Evolutionary conservation across 2,329 filamentous ascomycete species (phyloP).

Genomic region (Teratosphaeriaceae sp.): DNA sequence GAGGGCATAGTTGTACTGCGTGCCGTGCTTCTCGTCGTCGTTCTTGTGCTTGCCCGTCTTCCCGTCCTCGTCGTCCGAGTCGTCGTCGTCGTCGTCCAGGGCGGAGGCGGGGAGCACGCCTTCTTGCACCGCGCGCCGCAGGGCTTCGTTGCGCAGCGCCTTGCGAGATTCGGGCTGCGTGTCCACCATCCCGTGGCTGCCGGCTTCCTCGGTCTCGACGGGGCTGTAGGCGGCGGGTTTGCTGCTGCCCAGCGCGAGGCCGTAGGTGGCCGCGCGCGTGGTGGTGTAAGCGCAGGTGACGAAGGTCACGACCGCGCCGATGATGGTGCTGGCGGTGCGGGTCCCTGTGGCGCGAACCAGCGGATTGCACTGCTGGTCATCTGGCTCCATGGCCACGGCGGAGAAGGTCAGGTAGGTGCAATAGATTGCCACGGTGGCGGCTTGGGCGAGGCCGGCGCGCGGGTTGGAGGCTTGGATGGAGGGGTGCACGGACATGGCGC

Average conservation of each 20-base stretch:
- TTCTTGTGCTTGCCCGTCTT: conserved; percentile 54
- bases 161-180: conserved; percentile 74
- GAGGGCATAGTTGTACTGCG: conserved; percentile 92
- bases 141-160: conserved; percentile 87
- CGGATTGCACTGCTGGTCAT: conserved; percentile 91
- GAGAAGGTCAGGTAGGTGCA: conserved; percentile 99
- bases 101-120: conserved; percentile 89
- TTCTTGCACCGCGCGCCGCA: conserved; percentile 86
- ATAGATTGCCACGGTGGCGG: conserved; percentile 94
- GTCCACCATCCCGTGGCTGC: conserved; percentile 79
- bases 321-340: conserved; percentile 79
- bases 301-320: conserved; percentile 94
- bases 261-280: conserved; percentile 89
- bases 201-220: conserved; percentile 61
- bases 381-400: conserved; percentile 96
- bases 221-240: conserved; percentile 47
- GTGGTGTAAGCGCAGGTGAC: conserved; percentile 96
- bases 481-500: conserved; percentile 81
- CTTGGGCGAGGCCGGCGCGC: conserved; percentile 91
- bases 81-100: conserved; percentile 62
- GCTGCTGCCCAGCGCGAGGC: conserved; percentile 63
- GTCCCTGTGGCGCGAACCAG: conserved; percentile 79
- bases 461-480: conserved; percentile 86
- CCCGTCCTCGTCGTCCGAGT: conserved; percentile 59
- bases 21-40: conserved; percentile 82